Conservation (phyloP, 164 flowering plant genomes). For the Protea cynaroides region DNA sequence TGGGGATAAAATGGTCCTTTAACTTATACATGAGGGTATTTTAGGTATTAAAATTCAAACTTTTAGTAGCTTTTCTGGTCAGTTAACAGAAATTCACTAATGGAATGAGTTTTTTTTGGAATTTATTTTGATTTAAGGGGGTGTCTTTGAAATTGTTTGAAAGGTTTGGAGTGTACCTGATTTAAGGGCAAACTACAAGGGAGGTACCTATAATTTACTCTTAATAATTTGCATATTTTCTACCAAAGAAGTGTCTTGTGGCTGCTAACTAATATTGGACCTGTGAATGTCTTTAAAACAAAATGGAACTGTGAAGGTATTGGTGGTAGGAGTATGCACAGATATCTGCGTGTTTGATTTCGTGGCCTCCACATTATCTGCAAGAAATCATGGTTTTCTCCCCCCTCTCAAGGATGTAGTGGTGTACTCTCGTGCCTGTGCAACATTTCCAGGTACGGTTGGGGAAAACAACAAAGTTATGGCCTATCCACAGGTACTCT, state of each 20-base stretch:
- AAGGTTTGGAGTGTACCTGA: too few relatives aligned
- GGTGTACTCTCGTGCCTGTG: slow-evolving; percentile 77
- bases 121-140: too few relatives aligned
- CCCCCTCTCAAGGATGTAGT: slow-evolving; percentile 69
- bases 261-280: slow-evolving; percentile 3
- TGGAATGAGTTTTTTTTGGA: too few relatives aligned
- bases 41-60: too few relatives aligned
- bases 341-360: slow-evolving; percentile 91
- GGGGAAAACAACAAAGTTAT: slow-evolving; percentile 38
- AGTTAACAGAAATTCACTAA: too few relatives aligned
- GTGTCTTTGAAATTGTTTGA: too few relatives aligned
- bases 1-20: too few relatives aligned
- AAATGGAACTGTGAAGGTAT: slow-evolving; percentile 43
- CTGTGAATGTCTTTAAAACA: slow-evolving; percentile 63
- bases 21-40: too few relatives aligned
- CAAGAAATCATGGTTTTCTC: slow-evolving; percentile 68
- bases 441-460: slow-evolving; percentile 70
- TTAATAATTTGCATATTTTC: too few relatives aligned
- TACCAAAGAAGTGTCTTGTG: neutral
- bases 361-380: slow-evolving; percentile 68
- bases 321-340: slow-evolving; percentile 93
- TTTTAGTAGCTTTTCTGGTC: too few relatives aligned
- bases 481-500: slow-evolving; percentile 85
- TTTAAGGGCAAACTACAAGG: too few relatives aligned
- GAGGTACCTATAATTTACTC: too few relatives aligned